phyloP scores from a whole-genome alignment of 495 filamentous ascomycete genomes.

The Aspergillus asperescens region DNA sequence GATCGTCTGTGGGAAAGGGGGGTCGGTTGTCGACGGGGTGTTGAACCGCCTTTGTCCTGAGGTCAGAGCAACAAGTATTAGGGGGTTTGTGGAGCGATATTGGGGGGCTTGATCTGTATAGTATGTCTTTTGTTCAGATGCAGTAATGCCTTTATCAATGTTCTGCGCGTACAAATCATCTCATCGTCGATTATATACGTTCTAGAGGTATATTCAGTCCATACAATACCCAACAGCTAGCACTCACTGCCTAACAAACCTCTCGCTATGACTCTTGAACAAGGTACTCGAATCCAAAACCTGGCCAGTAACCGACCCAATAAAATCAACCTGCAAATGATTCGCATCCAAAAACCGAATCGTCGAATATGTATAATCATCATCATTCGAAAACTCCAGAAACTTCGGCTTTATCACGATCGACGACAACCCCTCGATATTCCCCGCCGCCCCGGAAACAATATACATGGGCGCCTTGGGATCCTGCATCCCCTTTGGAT shows the following conservation, averaged over 20 bases:
- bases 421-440: conserved; percentile 39
- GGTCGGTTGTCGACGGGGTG: conserved; percentile 9
- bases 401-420: conserved; percentile 39
- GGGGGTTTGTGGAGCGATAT: conserved; percentile 2
- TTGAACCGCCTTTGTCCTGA: conserved; percentile 10
- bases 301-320: conserved; percentile 45
- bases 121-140: no score
- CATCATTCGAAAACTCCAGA: conserved; percentile 51
- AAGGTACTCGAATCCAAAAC: conserved; percentile 48
- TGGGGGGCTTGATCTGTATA: no score
- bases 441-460: conserved; percentile 42
- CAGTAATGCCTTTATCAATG: no score
- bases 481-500: conserved; percentile 45
- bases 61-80: conserved; percentile 32
- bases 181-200: not conserved
- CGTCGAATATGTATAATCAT: conserved; percentile 49
- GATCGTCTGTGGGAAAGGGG: conserved; percentile 7
- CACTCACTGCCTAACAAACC: conserved; percentile 46
- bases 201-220: not conserved
- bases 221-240: not conserved
- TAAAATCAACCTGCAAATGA: conserved; percentile 38
- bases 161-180: no score
- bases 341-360: conserved; percentile 32
- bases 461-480: conserved; percentile 56
- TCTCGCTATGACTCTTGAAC: conserved; percentile 45